These are phyloP conservation scores for Clonostachys solani DNA, from an alignment of 2,329 filamentous ascomycete genomes.

Conservation along the genomic window DNA sequence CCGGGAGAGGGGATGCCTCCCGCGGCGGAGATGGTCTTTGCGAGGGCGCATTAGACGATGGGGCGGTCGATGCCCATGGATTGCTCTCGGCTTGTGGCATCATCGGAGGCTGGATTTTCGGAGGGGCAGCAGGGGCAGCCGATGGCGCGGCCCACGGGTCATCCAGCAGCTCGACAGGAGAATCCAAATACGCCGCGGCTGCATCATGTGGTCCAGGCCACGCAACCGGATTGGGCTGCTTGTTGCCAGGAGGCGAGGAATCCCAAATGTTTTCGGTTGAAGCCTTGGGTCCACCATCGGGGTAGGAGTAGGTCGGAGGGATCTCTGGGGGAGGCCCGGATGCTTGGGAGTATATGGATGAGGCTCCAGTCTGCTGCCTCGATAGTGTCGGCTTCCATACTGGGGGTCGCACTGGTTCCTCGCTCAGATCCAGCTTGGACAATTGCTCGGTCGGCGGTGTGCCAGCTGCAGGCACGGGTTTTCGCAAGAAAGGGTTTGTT, in stretches of 20 bases:
- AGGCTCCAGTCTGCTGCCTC: background rate
- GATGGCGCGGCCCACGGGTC: background rate
- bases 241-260: background rate
- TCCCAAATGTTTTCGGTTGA: background rate
- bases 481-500: slow-evolving; percentile 6
- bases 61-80: background rate
- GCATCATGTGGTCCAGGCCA: background rate
- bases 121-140: no score
- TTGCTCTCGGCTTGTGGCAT: background rate
- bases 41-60: background rate
- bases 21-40: background rate
- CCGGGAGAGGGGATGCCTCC: background rate
- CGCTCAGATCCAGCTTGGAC: background rate
- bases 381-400: slow-evolving; percentile 2
- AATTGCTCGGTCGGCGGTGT: slow-evolving; percentile 3
- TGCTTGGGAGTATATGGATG: background rate
- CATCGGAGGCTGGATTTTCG: background rate
- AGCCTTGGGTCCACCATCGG: background rate
- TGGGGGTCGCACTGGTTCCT: background rate
- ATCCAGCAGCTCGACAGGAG: background rate
- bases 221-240: no score
- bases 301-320: slow-evolving; percentile 1
- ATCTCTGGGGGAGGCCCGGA: background rate
- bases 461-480: background rate
- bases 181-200: background rate